Evolutionary conservation across 2,329 filamentous ascomycete genomes (phyloP).

Genomic region (Sporothrix curviconia): DNA sequence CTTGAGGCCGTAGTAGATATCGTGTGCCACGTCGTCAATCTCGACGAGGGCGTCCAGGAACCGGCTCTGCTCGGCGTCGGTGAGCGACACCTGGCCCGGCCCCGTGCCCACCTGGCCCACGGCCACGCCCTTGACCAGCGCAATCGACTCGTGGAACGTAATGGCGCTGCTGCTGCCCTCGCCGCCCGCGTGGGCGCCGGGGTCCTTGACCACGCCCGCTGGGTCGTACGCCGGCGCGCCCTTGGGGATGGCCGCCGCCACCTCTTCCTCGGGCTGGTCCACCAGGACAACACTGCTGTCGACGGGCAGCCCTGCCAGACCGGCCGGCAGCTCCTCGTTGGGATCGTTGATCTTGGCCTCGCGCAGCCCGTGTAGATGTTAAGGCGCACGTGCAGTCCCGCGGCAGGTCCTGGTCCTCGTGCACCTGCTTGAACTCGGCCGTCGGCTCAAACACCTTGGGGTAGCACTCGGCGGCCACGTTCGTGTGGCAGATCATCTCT

Average conservation of each 20-base stretch:
- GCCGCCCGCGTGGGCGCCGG: slow-evolving; percentile 24
- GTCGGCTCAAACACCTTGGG: slow-evolving; percentile 58
- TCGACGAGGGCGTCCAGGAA: slow-evolving; percentile 48
- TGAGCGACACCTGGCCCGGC: not conserved
- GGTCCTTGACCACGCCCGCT: slow-evolving; percentile 51
- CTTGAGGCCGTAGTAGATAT: slow-evolving; percentile 63
- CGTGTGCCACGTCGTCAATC: slow-evolving; percentile 59
- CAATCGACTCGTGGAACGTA: slow-evolving; percentile 42
- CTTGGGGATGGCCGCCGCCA: slow-evolving; percentile 29
- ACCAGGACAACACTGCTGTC: slow-evolving; percentile 50
- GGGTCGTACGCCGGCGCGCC: slow-evolving; percentile 52
- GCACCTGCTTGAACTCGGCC: slow-evolving; percentile 56
- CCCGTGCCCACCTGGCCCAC: not conserved
- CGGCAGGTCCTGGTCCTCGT: slow-evolving; percentile 59
- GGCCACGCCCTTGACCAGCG: slow-evolving; percentile 39
- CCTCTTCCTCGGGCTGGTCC: slow-evolving; percentile 34
- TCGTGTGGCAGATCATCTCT: slow-evolving; percentile 60
- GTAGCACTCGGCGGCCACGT: slow-evolving; percentile 57
- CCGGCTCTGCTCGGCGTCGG: slow-evolving; percentile 21
- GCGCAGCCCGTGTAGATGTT: slow-evolving; percentile 58
- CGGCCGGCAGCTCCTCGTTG: slow-evolving; percentile 38
- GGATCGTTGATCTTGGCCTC: slow-evolving; percentile 62
- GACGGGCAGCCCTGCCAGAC: slow-evolving; percentile 43
- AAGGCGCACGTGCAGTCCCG: slow-evolving; percentile 59
- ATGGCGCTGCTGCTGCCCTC: slow-evolving; percentile 28